A percentile compares a stretch with the other conserved stretches of the same genome.
These are phyloP conservation scores for Calcarisporium arbuscula DNA, from an alignment of 2,329 filamentous ascomycete species.

Conservation along the genomic window DNA sequence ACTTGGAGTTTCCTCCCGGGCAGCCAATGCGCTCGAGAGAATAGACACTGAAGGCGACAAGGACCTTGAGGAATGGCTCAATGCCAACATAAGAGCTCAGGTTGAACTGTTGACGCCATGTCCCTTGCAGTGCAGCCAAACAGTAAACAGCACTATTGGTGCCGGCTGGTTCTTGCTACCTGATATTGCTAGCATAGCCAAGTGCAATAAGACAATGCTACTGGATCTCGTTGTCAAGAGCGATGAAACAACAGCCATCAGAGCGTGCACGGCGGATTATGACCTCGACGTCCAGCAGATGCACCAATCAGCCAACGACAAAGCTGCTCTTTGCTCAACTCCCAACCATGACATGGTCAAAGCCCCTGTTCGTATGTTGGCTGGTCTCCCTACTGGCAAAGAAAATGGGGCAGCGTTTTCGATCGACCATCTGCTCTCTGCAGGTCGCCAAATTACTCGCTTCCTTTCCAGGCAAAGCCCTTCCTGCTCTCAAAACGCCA, in stretches of 20 bases:
- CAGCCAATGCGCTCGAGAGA: too few relatives aligned
- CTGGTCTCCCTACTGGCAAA: neutral
- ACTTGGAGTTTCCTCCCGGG: too few relatives aligned
- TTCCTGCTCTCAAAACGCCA: conserved; percentile 5
- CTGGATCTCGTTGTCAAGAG: neutral
- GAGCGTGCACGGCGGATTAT: neutral
- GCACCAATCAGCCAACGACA: neutral
- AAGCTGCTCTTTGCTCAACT: conserved; percentile 7
- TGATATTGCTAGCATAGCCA: conserved; percentile 2
- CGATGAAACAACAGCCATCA: neutral
- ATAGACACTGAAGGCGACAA: too few relatives aligned
- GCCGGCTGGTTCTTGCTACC: neutral
- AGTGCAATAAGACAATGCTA: conserved; percentile 9
- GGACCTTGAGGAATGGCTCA: conserved; percentile 5
- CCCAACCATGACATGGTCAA: conserved; percentile 10
- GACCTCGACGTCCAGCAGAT: neutral
- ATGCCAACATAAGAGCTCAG: conserved; percentile 1
- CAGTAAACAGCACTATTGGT: neutral
- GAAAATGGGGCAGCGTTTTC: too few relatives aligned
- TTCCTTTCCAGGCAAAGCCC: conserved; percentile 3
- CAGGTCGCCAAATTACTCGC: conserved; percentile 5
- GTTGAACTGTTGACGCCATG: neutral
- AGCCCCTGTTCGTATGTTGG: conserved; percentile 1
- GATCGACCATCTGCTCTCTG: too few relatives aligned
- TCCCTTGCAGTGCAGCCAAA: neutral